Conservation (phyloP, 768 basidiomycete species). For the Xerocomus potaroensis region DNA sequence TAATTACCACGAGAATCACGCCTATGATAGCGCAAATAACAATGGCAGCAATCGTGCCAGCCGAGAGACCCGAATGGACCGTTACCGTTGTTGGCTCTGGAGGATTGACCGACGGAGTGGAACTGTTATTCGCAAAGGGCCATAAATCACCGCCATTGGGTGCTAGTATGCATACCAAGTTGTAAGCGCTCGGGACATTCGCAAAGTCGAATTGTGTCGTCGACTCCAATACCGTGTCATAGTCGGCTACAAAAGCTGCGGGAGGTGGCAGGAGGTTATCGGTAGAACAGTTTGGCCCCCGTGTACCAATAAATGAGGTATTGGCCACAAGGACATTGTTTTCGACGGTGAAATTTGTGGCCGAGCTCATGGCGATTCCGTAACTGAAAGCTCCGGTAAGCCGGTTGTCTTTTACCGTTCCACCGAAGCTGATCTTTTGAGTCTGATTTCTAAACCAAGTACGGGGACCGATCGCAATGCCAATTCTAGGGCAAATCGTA, state of each 20-base stretch:
- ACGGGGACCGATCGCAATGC: constrained; percentile 74
- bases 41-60: constrained; percentile 38
- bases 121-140: constrained; percentile 58
- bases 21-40: constrained; percentile 49
- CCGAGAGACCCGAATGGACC: constrained; percentile 24
- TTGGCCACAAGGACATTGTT: constrained; percentile 62
- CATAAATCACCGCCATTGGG: constrained; percentile 66
- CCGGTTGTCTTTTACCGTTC: constrained; percentile 51
- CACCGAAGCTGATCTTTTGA: constrained; percentile 52
- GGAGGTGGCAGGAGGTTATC: constrained; percentile 48
- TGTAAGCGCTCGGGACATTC: constrained; percentile 48
- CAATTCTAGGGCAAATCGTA: constrained; percentile 49
- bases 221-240: constrained; percentile 36
- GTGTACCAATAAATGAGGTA: constrained; percentile 68
- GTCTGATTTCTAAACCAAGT: constrained; percentile 67
- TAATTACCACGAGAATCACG: constrained; percentile 37
- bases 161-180: constrained; percentile 63
- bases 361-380: constrained; percentile 62
- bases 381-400: constrained; percentile 70
- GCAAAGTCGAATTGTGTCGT: constrained; percentile 52
- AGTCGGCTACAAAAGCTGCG: constrained; percentile 56
- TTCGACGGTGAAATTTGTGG: constrained; percentile 61
- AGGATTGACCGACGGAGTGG: constrained; percentile 19
- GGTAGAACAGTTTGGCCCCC: constrained; percentile 60
- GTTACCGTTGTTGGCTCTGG: constrained; percentile 12